Evolutionary conservation across 352 stramenopile genomes (phyloP), one percentile per base, ranked within the genome.

Genomic region (Thalassiosira hispida): DNA sequence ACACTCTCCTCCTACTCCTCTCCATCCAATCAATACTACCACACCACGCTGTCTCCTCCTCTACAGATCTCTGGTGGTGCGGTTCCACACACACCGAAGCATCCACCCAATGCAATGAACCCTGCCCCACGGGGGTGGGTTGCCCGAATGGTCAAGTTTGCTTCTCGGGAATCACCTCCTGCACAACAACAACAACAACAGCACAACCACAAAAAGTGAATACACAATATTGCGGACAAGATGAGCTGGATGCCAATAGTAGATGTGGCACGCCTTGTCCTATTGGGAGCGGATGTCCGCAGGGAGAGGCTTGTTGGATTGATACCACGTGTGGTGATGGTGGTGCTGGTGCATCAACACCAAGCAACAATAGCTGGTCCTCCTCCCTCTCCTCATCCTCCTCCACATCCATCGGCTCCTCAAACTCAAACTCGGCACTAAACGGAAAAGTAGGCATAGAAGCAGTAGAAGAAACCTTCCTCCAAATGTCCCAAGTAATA

Each of bases 391-490:
- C 63, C 1, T 73, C 63, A 33, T 73, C 49, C 0, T 73, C 61
- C 2, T 59, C 61, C 38, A 38, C 42, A 22, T 59, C 40, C 25
- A 62, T 18, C 29, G 11, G 12, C 18, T n/a, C 31, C 11, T 12
- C 29, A 18, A 47, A 57, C 16, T 52, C 63, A 1, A 40, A 44
- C 23, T 20, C 47, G 33, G 61, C 22, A 22, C 59, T 67, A 33
- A 49, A 12, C 14, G 60, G 60, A 40, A 18, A 16, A 0, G 63
- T 49, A 14, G 68, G 68, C 22, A 14, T 52, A 6, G 51, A 9
- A 1, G 68, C 68, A 49, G 60, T 79, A 12, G 70, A 79, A 35
- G 70, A 56, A n/a, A 66, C 70, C 7, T 66, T 79, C 33, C 20
- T 49, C 35, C 16, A 40, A 0, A 72, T 72, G 22, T 79, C 79